Conservation (phyloP, 306 rosid species). For the Cicer chorassanicum region DNA sequence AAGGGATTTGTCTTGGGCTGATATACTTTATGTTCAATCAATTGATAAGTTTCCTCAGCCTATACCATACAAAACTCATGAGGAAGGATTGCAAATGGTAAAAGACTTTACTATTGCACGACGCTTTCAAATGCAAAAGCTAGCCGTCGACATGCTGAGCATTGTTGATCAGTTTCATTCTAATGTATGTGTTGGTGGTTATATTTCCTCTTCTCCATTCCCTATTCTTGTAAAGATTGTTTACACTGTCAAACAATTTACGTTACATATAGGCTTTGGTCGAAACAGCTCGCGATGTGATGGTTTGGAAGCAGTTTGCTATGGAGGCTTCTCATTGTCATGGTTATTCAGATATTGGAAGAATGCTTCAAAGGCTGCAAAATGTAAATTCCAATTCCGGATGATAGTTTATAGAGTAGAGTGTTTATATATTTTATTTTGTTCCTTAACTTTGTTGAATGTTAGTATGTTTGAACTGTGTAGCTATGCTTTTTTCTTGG, state of each 20-base stretch:
- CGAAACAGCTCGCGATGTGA: slow-evolving; percentile 67
- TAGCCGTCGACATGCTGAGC: slow-evolving; percentile 70
- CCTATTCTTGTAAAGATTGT: background rate
- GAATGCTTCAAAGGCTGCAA: slow-evolving; percentile 75
- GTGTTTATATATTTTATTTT: background rate
- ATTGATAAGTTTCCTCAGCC: slow-evolving; percentile 75
- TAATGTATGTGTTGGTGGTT: slow-evolving; percentile 59
- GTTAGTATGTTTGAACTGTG: too few species aligned
- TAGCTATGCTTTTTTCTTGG: too few species aligned
- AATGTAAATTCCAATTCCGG: slow-evolving; percentile 60
- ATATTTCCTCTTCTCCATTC: slow-evolving; percentile 26
- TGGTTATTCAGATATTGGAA: slow-evolving; percentile 75
- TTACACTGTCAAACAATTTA: background rate
- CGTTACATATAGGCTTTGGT: slow-evolving; percentile 65
- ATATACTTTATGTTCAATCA: slow-evolving; percentile 68
- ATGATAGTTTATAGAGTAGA: slow-evolving; percentile 38
- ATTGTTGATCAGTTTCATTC: slow-evolving; percentile 75
- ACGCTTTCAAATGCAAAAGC: slow-evolving; percentile 78
- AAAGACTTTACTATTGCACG: slow-evolving; percentile 74
- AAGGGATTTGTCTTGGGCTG: slow-evolving; percentile 83
- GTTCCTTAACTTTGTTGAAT: background rate
- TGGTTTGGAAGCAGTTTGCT: slow-evolving; percentile 73
- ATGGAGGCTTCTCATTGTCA: slow-evolving; percentile 70
- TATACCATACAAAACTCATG: slow-evolving; percentile 66
- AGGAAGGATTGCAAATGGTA: slow-evolving; percentile 68